phyloP scores from a whole-genome alignment of 768 basidiomycete species.

The Trametes cinnabarina region DNA sequence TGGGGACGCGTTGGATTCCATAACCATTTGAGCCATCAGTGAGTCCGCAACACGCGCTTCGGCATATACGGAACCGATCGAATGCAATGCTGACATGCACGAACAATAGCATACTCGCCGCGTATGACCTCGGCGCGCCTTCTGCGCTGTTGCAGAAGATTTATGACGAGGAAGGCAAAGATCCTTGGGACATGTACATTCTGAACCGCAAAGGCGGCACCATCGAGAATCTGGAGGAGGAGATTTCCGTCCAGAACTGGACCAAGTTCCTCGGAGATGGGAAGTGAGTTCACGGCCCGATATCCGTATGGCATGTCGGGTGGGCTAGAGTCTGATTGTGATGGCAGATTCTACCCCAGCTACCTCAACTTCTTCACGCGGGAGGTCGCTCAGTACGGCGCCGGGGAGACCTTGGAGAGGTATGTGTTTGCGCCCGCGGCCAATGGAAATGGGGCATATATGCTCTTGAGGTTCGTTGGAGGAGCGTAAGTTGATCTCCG shows the following conservation, averaged over 20 bases:
- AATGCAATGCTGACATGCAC: neutral
- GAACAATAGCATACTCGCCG: slow-evolving; percentile 45
- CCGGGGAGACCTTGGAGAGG: slow-evolving; percentile 41
- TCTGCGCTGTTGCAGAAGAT: slow-evolving; percentile 46
- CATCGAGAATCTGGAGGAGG: slow-evolving; percentile 20
- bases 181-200: slow-evolving; percentile 40
- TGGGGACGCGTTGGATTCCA: slow-evolving; percentile 46
- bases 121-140: slow-evolving; percentile 55
- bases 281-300: slow-evolving; percentile 38
- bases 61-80: neutral
- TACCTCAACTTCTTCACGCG: slow-evolving; percentile 36
- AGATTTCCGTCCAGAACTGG: slow-evolving; percentile 47
- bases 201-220: slow-evolving; percentile 36
- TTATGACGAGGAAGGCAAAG: slow-evolving; percentile 40
- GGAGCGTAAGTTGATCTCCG: slow-evolving; percentile 32
- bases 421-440: slow-evolving; percentile 44
- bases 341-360: slow-evolving; percentile 32
- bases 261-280: slow-evolving; percentile 46
- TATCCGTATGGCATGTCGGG: too few relatives aligned
- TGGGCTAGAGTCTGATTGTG: too few relatives aligned
- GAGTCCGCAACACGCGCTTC: slow-evolving; percentile 19
- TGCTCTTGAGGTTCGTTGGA: slow-evolving; percentile 35
- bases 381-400: slow-evolving; percentile 39
- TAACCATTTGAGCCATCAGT: slow-evolving; percentile 64
- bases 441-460: slow-evolving; percentile 32